These are phyloP conservation scores for Sporothrix protearum DNA, from an alignment of 2,329 filamentous ascomycete species.

Conservation along the genomic window DNA sequence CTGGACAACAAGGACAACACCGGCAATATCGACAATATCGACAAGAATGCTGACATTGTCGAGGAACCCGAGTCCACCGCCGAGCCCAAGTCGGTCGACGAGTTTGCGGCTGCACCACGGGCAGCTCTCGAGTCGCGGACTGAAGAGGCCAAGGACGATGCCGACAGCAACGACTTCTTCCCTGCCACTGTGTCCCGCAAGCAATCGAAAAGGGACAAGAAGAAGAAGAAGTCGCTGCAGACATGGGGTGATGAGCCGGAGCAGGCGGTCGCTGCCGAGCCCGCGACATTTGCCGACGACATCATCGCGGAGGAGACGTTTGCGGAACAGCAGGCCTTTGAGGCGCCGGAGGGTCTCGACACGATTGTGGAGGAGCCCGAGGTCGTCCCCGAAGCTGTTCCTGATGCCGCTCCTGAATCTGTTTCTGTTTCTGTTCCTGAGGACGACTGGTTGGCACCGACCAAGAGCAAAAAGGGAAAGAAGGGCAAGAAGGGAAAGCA, in stretches of 20 bases:
- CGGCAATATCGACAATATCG: background rate
- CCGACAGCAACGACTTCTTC: background rate
- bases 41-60: background rate
- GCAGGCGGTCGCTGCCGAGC: background rate
- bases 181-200: conserved; percentile 5
- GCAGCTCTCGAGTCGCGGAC: background rate
- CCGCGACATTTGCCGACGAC: background rate
- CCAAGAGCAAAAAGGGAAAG: conserved; percentile 20
- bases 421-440: background rate
- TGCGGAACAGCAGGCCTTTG: background rate
- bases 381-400: background rate
- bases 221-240: conserved; percentile 21
- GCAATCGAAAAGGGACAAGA: conserved; percentile 22
- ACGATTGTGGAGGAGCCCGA: conserved; percentile 13
- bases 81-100: background rate
- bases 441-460: conserved; percentile 10
- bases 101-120: background rate
- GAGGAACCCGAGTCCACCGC: background rate
- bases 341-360: background rate
- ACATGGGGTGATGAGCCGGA: conserved; percentile 12
- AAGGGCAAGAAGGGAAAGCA: conserved; percentile 17
- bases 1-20: background rate
- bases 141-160: background rate
- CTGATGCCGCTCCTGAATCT: background rate
- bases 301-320: background rate